phyloP scores from a whole-genome alignment of 148 eudicot genomes.

The Hydrangea macrophylla region DNA sequence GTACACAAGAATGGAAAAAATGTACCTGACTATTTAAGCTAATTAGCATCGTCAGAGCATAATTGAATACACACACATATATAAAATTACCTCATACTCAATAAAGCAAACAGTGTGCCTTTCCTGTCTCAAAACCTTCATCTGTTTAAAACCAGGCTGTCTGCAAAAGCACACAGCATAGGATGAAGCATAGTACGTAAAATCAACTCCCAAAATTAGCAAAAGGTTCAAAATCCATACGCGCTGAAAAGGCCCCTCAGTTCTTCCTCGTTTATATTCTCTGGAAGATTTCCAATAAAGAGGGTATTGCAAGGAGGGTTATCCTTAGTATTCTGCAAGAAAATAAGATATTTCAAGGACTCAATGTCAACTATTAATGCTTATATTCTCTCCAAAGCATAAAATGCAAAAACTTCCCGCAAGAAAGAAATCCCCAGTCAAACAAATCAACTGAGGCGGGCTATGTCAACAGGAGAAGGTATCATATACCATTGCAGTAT shows the following conservation, averaged over 20 bases:
- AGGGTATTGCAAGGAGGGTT: constrained; percentile 98
- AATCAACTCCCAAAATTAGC: background rate
- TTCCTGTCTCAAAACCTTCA: constrained; percentile 96
- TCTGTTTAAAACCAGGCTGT: constrained; percentile 93
- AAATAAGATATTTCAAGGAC: constrained; percentile 9
- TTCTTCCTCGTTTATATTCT: constrained; percentile 87
- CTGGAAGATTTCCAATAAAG: constrained; percentile 95
- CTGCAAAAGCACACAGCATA: constrained; percentile 39
- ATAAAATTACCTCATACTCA: constrained; percentile 84
- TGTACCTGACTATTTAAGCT: background rate
- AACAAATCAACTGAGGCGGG: background rate
- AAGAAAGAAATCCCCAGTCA: background rate
- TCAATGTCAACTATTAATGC: background rate
- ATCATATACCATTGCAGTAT: too few relatives aligned
- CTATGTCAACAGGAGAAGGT: background rate
- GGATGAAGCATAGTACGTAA: constrained; percentile 7
- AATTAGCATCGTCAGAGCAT: background rate
- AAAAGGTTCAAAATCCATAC: constrained; percentile 42
- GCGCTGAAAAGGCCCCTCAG: constrained; percentile 73
- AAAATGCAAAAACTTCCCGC: background rate
- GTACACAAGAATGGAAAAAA: background rate
- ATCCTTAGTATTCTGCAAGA: constrained; percentile 83
- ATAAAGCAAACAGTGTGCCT: constrained; percentile 98
- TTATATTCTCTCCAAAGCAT: background rate
- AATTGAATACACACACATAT: too few relatives aligned